Conservation (phyloP, 805 yeast genomes). For the Candida schatavii region DNA sequence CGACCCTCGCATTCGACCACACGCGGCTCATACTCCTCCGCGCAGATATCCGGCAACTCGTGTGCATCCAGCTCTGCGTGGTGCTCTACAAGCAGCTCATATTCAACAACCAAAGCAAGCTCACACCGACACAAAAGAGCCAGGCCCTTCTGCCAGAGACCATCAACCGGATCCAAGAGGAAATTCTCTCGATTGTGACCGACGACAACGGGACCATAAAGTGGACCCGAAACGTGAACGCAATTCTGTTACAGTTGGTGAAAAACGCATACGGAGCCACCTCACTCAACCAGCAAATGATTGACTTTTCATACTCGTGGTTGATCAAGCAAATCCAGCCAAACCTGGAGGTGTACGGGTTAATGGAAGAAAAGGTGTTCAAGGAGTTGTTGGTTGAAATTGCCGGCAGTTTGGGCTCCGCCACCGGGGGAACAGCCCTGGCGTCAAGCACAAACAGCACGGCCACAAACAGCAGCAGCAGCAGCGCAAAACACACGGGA, state of each 20-base stretch:
- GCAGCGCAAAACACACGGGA: constrained; percentile 4
- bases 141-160: constrained; percentile 31
- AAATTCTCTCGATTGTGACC: constrained; percentile 73
- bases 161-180: constrained; percentile 55
- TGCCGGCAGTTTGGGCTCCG: constrained; percentile 16
- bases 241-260: constrained; percentile 67
- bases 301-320: constrained; percentile 74
- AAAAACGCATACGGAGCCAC: constrained; percentile 28
- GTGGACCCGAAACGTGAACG: constrained; percentile 81
- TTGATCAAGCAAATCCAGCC: constrained; percentile 85
- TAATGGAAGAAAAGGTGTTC: constrained; percentile 68
- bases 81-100: constrained; percentile 71
- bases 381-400: constrained; percentile 43
- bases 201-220: constrained; percentile 85
- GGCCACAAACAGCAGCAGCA: constrained; percentile 1
- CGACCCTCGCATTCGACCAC: constrained; percentile 80
- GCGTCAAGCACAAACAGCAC: neutral
- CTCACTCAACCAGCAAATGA: constrained; percentile 35
- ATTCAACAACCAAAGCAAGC: constrained; percentile 30
- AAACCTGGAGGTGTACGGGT: constrained; percentile 66
- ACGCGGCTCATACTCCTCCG: constrained; percentile 72
- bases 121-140: constrained; percentile 5
- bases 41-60: constrained; percentile 83
- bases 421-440: constrained; percentile 5
- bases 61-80: constrained; percentile 72